These are phyloP conservation scores for Hordeum vulgare DNA, from an alignment of 176 grass and related monocot genomes.

Conservation along the genomic window DNA sequence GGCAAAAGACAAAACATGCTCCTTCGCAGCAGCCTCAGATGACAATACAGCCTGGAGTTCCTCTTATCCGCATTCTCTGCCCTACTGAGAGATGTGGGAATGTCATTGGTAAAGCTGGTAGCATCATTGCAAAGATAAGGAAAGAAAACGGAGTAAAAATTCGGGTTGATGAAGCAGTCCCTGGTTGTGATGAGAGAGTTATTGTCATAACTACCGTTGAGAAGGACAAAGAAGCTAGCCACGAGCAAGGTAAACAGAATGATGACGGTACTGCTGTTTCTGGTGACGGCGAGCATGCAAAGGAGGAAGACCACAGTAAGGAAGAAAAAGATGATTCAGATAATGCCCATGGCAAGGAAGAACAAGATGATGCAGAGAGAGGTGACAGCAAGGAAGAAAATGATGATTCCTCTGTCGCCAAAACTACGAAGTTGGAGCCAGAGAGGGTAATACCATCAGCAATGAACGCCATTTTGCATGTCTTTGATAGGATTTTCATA, in stretches of 20 bases:
- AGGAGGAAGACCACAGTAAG: conserved; percentile 24
- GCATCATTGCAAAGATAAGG: conserved; percentile 72
- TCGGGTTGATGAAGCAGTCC: conserved; percentile 51
- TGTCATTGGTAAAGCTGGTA: conserved; percentile 77
- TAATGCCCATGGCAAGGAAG: neutral
- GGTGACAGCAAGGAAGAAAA: conserved; percentile 32
- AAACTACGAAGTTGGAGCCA: conserved; percentile 24
- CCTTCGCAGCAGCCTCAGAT: conserved; percentile 29
- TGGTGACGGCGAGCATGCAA: conserved; percentile 10
- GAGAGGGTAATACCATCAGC: conserved; percentile 40
- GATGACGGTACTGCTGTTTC: conserved; percentile 17
- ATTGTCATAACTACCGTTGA: conserved; percentile 45
- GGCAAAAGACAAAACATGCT: conserved; percentile 49
- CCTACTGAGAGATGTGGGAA: conserved; percentile 68
- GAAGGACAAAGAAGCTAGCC: conserved; percentile 37
- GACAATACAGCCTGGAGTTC: conserved; percentile 36
- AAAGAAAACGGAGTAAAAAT: conserved; percentile 66
- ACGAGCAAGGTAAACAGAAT: conserved; percentile 16
- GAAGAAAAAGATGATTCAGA: conserved; percentile 24
- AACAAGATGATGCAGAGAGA: conserved; percentile 19
- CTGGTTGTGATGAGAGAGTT: conserved; percentile 73
- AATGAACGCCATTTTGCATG: conserved; percentile 54
- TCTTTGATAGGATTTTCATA: conserved; percentile 78
- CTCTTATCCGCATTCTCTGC: conserved; percentile 68
- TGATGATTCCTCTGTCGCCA: conserved; percentile 9